These are phyloP conservation scores for Penicillium freii DNA, from an alignment of 2,329 filamentous ascomycete genomes.

Conservation along the genomic window DNA sequence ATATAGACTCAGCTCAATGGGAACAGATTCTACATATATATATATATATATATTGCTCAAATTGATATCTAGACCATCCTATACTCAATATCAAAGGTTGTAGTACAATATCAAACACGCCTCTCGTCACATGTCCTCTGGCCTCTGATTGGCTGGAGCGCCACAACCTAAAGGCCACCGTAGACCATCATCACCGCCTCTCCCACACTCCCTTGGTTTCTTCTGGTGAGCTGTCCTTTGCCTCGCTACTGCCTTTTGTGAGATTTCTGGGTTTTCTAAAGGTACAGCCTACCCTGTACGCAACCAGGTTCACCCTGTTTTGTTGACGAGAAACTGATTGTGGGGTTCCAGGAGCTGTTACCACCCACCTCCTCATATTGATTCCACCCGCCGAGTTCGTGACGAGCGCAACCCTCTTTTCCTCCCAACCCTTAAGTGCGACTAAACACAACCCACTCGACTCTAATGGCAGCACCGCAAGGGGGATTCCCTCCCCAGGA, in stretches of 20 bases:
- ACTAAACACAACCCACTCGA: conserved; percentile 8
- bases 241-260: conserved; percentile 2
- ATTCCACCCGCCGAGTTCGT: conserved; percentile 12
- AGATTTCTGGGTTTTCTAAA: not conserved
- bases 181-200: conserved; percentile 36
- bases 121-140: conserved; percentile 17
- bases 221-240: conserved; percentile 9
- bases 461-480: conserved; percentile 52
- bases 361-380: conserved; percentile 19
- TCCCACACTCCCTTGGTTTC: conserved; percentile 15
- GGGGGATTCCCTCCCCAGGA: conserved; percentile 52
- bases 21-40: not conserved
- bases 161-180: conserved; percentile 40
- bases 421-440: conserved; percentile 2
- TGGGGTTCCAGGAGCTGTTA: conserved; percentile 29
- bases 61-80: not conserved
- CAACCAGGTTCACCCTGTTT: not conserved
- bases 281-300: not conserved
- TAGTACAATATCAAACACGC: not conserved
- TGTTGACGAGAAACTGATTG: conserved; percentile 20
- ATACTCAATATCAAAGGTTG: not conserved
- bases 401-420: conserved; percentile 8
- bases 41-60: too few species aligned
- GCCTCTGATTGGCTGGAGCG: conserved; percentile 35
- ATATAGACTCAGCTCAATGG: not conserved